Evolutionary conservation across 176 grass and related monocot species (phyloP), one percentile per base, ranked within the genome.

Genomic region (Alopecurus myosuroides): DNA sequence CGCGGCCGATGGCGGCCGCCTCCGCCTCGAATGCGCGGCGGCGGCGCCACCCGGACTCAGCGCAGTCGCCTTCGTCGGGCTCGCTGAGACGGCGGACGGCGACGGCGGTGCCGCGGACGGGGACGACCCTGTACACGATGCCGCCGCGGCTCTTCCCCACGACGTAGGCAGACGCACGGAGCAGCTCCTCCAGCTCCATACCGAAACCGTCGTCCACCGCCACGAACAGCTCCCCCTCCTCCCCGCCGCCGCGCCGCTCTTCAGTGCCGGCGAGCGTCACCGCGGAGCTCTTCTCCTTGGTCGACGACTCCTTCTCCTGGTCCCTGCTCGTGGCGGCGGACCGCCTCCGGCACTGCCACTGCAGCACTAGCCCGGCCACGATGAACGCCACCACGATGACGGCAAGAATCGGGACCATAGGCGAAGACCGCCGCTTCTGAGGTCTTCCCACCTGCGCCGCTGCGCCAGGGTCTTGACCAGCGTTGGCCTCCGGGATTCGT

Each of bases 121-220:
- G 91, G 19, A 96, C 92, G 6, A 99, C 97, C 51, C 91, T 79
- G 90, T 99, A 99, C 30, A 99, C 97, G 22, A 99, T 99, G 62
- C 94, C 94, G 55, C 88, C 86, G 25, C 89, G 90, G 89, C 97
- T 97, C 85, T 99, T 99, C 1, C 97, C 97, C 11, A 99, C 88
- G 63, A 99, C 93, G 82, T 94, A 99, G 1, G 97, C 93, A 0
- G 97, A 99, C 9, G 93, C 97, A 12, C 97, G 89, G 7, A 99
- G 97, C 20, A 99, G 86, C 89, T 99, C 97, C 78, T 99, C 97
- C 70, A 96, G 89, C 89, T 99, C 97, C 53, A 99, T 63, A 40
- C 81, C 88, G 86, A 99, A 99, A 23, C 91, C 91, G 41, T 96
- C 93, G 66, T 99, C 97, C 75, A 99, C 84, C 17, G 89, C 91